Evolutionary conservation across 1,284 basidiomycete species (phyloP).

Genomic region (Thecaphora thlaspeos): DNA sequence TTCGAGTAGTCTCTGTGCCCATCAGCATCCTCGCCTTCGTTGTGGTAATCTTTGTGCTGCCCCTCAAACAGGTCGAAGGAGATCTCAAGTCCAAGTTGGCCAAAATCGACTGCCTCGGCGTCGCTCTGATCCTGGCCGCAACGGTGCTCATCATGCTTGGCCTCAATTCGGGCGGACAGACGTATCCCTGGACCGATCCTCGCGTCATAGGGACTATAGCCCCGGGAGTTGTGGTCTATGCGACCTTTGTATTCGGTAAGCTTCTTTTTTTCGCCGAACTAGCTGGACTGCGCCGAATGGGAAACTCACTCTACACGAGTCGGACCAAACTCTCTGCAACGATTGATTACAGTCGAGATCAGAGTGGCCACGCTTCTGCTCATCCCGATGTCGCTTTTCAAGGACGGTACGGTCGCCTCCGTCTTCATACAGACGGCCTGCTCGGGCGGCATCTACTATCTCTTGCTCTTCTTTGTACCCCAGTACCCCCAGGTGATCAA

Average conservation of each 20-base stretch:
- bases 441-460: slow-evolving; percentile 49
- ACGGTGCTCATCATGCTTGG: slow-evolving; percentile 60
- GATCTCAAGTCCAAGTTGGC: slow-evolving; percentile 20
- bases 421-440: slow-evolving; percentile 62
- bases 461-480: slow-evolving; percentile 64
- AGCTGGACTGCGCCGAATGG: too few relatives aligned
- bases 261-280: too few relatives aligned
- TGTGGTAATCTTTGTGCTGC: slow-evolving; percentile 25
- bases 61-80: slow-evolving; percentile 37
- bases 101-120: slow-evolving; percentile 32
- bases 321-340: too few relatives aligned
- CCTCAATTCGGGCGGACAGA: slow-evolving; percentile 66
- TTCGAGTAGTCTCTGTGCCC: slow-evolving; percentile 25
- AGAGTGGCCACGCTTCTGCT: slow-evolving; percentile 67
- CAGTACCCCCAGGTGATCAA: slow-evolving; percentile 74
- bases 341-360: too few relatives aligned
- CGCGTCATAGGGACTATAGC: slow-evolving; percentile 63
- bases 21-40: slow-evolving; percentile 20
- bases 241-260: slow-evolving; percentile 67
- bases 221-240: slow-evolving; percentile 64
- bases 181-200: slow-evolving; percentile 57
- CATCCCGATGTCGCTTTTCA: slow-evolving; percentile 65
- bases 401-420: slow-evolving; percentile 67
- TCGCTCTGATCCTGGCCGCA: slow-evolving; percentile 21
- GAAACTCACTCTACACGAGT: too few relatives aligned